A percentile compares a stretch with the other conserved stretches of the same genome.
Conservation (phyloP, 345 rosid genomes). For the Lepidium africanum region DNA sequence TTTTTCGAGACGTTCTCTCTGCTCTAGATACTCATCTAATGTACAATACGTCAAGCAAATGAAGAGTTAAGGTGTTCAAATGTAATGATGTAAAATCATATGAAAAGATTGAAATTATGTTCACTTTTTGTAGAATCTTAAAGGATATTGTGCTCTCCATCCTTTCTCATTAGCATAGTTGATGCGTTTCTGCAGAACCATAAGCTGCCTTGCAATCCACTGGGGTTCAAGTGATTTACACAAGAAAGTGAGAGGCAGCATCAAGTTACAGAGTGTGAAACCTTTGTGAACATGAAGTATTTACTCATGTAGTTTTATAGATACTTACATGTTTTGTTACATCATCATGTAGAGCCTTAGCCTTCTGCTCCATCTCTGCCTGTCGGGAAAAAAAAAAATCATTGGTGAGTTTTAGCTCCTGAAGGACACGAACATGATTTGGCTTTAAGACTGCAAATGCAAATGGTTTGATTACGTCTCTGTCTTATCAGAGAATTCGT, state of each 20-base stretch:
- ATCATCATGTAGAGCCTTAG: slow-evolving; percentile 23
- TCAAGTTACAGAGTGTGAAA: not conserved
- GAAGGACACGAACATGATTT: not conserved
- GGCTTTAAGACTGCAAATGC: not conserved
- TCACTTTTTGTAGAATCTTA: not conserved
- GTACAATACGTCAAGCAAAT: slow-evolving; percentile 1
- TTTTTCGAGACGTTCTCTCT: slow-evolving; percentile 23
- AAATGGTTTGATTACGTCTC: not conserved
- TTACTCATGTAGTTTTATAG: not conserved
- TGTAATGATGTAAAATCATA: not conserved
- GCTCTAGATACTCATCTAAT: slow-evolving; percentile 18
- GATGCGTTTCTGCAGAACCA: slow-evolving; percentile 23
- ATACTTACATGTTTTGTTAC: slow-evolving; percentile 29
- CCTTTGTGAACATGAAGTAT: not conserved
- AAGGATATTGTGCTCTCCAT: slow-evolving; percentile 30
- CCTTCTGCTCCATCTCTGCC: slow-evolving; percentile 24
- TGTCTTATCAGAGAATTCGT: not conserved
- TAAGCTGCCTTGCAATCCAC: slow-evolving; percentile 31
- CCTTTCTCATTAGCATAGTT: slow-evolving; percentile 26
- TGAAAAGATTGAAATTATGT: not conserved
- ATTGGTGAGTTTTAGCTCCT: not conserved
- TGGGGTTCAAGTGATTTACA: not conserved
- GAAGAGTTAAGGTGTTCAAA: slow-evolving; percentile 18
- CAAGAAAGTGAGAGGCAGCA: slow-evolving; percentile 10
- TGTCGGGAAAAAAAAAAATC: not conserved